Base-by-base conservation (phyloP, 768 basidiomycete genomes). In the Pulveroboletus sp. region DNA sequence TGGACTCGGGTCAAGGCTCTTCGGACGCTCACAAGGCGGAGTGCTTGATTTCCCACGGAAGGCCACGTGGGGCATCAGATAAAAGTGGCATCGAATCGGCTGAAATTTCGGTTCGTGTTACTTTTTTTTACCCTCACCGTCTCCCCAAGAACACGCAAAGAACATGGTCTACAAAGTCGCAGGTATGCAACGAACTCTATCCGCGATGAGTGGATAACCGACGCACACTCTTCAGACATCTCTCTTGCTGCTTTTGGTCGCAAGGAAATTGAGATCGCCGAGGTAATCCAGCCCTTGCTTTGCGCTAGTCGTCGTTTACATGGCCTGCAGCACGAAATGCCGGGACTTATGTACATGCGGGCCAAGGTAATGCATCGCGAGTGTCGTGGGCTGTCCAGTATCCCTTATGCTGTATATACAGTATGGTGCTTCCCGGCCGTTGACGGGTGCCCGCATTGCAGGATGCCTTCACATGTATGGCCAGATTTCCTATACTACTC, bases 191-290 rank as follows among this genome's bases (percentile, higher is more conserved):
- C 47, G 15, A 18, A 10, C 2, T 38, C 21, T 8, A 14, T 47
- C 10, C 0, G 1, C 11, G 8, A 21, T 0, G 5, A 31, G 24
- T 37, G 26, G 32, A 21, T 30, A 48, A 46, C 50, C 54, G n/a
- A 52, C 56, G 0, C 27, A 26, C 31, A 30, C 14, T 36, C 37
- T 31, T 47, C 39, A 91, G 93, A 93, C 68, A 76, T 95, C 64
- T 98, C 94, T 64, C 90, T 99, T 68, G 96, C 96, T 68, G 95
- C 95, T 53, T 99, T 97, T 74, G 93, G 95, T 73, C 93, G 95
- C 78, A 99, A 99, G 78, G 95, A 99, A 78, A 91, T 99, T 64
- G 86, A 95, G 76, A 89, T 99, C 72, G 95, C 95, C 56, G 95
- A 99, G 86, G 94, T 95, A 71, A 59, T 38, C 37, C 53, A 56